Conservation (phyloP, 1,284 basidiomycete genomes). For the Trametes pubescens region DNA sequence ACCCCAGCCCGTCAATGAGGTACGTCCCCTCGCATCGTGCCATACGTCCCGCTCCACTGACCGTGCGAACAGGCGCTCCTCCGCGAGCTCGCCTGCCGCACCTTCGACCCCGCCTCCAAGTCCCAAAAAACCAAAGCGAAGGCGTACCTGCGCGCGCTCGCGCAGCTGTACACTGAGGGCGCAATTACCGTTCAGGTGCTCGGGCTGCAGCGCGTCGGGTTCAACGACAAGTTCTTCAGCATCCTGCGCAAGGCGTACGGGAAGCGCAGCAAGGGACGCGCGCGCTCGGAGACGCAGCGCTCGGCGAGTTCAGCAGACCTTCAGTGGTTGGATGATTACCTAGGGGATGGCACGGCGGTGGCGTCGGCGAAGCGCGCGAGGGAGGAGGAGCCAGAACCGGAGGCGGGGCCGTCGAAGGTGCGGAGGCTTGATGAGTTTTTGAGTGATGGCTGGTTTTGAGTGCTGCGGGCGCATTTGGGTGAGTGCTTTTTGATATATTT, state of each 20-base stretch:
- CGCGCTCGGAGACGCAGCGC: slow-evolving; percentile 3
- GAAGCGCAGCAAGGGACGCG: slow-evolving; percentile 9
- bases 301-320: neutral
- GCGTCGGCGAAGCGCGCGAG: neutral
- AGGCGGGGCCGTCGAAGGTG: slow-evolving; percentile 1
- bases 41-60: neutral
- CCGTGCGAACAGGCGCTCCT: neutral
- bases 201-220: slow-evolving; percentile 32
- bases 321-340: neutral
- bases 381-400: neutral
- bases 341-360: neutral
- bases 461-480: too few species aligned
- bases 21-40: neutral
- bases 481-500: too few species aligned
- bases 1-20: neutral
- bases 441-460: neutral
- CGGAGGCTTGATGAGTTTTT: neutral
- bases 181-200: slow-evolving; percentile 21
- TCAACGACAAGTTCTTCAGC: slow-evolving; percentile 24
- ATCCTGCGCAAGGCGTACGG: slow-evolving; percentile 17
- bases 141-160: slow-evolving; percentile 17
- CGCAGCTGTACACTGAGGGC: slow-evolving; percentile 18
- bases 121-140: slow-evolving; percentile 18
- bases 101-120: slow-evolving; percentile 21
- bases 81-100: slow-evolving; percentile 14